Conservation (phyloP, 805 yeast genomes). For the Wickerhamiella azyma region DNA sequence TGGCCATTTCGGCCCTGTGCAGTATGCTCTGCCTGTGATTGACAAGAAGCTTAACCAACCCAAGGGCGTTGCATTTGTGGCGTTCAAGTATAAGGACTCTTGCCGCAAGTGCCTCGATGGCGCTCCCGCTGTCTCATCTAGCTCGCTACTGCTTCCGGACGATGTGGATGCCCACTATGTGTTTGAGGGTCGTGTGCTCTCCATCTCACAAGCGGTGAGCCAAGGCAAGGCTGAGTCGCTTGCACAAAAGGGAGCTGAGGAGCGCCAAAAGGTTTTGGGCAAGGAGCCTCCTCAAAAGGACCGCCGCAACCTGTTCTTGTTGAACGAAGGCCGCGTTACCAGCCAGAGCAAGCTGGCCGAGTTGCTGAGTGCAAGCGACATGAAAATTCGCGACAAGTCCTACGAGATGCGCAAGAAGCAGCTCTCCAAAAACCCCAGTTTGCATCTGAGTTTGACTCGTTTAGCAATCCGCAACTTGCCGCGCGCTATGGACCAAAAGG, state of each 20-base stretch:
- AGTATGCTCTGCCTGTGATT: conserved; percentile 85
- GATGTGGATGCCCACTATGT: conserved; percentile 80
- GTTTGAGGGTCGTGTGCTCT: conserved; percentile 80
- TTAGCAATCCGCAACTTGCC: conserved; percentile 91
- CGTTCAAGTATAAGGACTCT: conserved; percentile 50
- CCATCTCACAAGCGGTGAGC: conserved; percentile 74
- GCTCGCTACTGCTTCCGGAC: conserved; percentile 71
- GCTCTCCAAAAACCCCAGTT: conserved; percentile 74
- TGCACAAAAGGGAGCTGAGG: conserved; percentile 56
- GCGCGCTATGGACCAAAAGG: conserved; percentile 76
- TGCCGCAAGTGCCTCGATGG: conserved; percentile 54
- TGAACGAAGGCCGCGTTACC: conserved; percentile 89
- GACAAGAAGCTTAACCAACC: conserved; percentile 79
- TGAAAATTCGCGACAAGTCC: conserved; percentile 80
- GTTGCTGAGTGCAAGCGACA: conserved; percentile 51
- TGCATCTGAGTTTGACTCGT: conserved; percentile 89
- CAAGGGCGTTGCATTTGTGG: conserved; percentile 90
- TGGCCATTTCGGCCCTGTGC: conserved; percentile 67
- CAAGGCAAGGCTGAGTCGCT: conserved; percentile 66
- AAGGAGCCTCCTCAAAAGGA: conserved; percentile 70
- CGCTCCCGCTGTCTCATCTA: conserved; percentile 62
- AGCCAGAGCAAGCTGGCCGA: conserved; percentile 67
- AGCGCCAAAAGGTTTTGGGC: conserved; percentile 65
- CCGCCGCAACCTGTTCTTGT: conserved; percentile 66
- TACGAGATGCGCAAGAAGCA: conserved; percentile 77